Conservation (phyloP, 2,329 filamentous ascomycete species). For the Penicillium sp. region DNA sequence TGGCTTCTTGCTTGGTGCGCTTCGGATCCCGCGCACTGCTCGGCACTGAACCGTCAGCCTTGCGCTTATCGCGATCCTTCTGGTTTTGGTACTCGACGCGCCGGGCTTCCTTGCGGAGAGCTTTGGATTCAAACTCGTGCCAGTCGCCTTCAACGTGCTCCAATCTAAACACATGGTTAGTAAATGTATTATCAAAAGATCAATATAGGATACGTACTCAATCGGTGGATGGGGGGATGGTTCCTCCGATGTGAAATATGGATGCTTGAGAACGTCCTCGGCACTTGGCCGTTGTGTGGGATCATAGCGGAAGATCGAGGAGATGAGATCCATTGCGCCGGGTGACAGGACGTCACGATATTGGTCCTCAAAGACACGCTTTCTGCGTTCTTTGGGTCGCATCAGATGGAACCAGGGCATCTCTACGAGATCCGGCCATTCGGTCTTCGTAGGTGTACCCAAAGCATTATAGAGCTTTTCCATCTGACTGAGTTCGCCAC, state of each 20-base stretch:
- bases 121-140: constrained; percentile 99
- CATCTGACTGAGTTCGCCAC: constrained; percentile 91
- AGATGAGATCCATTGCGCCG: constrained; percentile 79
- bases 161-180: constrained; percentile 56
- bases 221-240: constrained; percentile 74
- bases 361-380: constrained; percentile 77
- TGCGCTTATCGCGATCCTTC: constrained; percentile 50
- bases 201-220: constrained; percentile 62
- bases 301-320: constrained; percentile 86
- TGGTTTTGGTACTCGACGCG: constrained; percentile 49
- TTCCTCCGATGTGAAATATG: constrained; percentile 84
- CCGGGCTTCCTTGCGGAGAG: constrained; percentile 74
- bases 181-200: background rate
- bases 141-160: constrained; percentile 85
- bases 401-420: constrained; percentile 98
- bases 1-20: constrained; percentile 35
- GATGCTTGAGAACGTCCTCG: constrained; percentile 78
- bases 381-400: constrained; percentile 71
- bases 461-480: constrained; percentile 95
- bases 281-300: constrained; percentile 81
- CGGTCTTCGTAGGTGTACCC: constrained; percentile 78
- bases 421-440: constrained; percentile 89
- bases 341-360: constrained; percentile 77
- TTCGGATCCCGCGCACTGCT: constrained; percentile 46
- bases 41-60: constrained; percentile 38